Percentiles rank a stretch among this genome's conserved stretches.
Evolutionary conservation across 208 protist genomes (phyloP).

Genomic region (Acanthamoeba healyi): DNA sequence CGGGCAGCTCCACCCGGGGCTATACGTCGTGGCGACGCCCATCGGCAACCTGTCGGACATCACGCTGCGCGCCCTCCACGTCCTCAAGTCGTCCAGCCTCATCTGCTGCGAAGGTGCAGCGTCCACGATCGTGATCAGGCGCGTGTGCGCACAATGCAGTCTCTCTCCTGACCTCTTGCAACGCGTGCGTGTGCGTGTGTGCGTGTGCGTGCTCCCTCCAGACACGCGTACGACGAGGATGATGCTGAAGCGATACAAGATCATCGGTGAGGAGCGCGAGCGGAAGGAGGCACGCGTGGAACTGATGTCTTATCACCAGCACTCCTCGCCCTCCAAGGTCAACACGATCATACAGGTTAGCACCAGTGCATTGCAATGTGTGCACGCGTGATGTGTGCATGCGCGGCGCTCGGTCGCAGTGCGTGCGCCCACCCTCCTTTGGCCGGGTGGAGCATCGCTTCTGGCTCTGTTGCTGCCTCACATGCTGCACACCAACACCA

Average conservation of each 20-base stretch:
- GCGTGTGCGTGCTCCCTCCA: too few species aligned
- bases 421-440: too few species aligned
- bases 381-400: too few species aligned
- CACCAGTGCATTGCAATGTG: too few species aligned
- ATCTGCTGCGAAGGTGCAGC: constrained; percentile 68
- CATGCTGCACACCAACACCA: not conserved
- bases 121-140: too few species aligned
- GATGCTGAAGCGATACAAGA: constrained; percentile 61
- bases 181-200: not conserved
- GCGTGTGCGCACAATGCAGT: not conserved
- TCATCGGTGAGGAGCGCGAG: constrained; percentile 3
- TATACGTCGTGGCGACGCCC: constrained; percentile 57
- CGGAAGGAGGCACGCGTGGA: not conserved
- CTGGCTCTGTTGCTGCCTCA: too few species aligned
- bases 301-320: constrained; percentile 64
- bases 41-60: constrained; percentile 50
- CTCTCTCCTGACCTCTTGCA: not conserved
- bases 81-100: constrained; percentile 12
- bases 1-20: not conserved
- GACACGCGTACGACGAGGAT: constrained; percentile 33
- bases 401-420: too few species aligned
- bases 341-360: not conserved
- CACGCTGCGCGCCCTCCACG: constrained; percentile 52
- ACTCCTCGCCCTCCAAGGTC: constrained; percentile 62
- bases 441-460: too few species aligned